phyloP scores from a whole-genome alignment of 2,329 filamentous ascomycete genomes.

The Fusarium dlaminii region DNA sequence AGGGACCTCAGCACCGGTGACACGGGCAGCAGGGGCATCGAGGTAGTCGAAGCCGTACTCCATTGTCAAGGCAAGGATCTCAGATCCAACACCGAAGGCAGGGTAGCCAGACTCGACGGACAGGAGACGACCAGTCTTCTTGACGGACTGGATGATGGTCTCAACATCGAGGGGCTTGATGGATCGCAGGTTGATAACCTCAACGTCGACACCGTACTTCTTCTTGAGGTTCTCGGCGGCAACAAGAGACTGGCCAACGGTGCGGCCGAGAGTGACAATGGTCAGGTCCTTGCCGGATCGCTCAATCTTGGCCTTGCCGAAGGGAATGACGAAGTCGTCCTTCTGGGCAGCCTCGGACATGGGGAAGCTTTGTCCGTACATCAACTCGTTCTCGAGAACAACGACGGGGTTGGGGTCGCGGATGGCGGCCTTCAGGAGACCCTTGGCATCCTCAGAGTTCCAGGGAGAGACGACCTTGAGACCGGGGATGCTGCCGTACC shows the following conservation, averaged over 20 bases:
- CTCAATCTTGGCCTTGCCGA: constrained; percentile 99
- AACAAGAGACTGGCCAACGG: constrained; percentile 88
- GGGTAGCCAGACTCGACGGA: constrained; percentile 96
- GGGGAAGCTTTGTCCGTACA: constrained; percentile 95
- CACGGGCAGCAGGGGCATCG: constrained; percentile 88
- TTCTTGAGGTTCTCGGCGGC: constrained; percentile 93
- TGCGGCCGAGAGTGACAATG: constrained; percentile 93
- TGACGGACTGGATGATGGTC: constrained; percentile 94
- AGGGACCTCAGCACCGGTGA: constrained; percentile 96
- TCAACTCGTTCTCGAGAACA: constrained; percentile 86
- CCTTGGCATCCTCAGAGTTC: constrained; percentile 98
- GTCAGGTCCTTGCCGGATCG: constrained; percentile 95
- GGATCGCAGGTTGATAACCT: constrained; percentile 98
- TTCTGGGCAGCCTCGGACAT: constrained; percentile 98
- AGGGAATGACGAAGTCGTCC: constrained; percentile 95
- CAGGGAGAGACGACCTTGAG: constrained; percentile 97
- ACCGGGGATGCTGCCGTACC: constrained; percentile 98
- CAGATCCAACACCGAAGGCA: constrained; percentile 89
- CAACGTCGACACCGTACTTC: constrained; percentile 94
- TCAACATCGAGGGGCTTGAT: constrained; percentile 97
- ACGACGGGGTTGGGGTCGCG: constrained; percentile 97
- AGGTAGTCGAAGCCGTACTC: constrained; percentile 99
- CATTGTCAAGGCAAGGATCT: constrained; percentile 94
- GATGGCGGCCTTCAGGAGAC: constrained; percentile 96
- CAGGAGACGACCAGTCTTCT: constrained; percentile 96